phyloP scores from a whole-genome alignment of 2,329 filamentous ascomycete genomes.

The Ophiostoma sp. region DNA sequence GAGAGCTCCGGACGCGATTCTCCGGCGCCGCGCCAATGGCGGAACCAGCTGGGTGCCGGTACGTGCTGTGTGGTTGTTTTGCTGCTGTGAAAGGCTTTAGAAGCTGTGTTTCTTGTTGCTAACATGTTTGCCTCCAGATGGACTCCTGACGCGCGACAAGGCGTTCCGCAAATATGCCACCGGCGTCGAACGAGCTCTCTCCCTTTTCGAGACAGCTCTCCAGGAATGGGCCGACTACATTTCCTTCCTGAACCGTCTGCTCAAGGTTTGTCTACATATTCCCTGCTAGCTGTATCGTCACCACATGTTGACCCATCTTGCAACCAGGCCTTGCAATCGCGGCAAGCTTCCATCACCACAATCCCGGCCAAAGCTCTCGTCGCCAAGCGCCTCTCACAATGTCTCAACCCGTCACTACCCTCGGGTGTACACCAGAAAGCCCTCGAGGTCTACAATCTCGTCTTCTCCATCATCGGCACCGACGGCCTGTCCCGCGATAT shows the following conservation, averaged over 20 bases:
- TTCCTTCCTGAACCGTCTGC: slow-evolving; percentile 84
- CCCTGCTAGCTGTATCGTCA: slow-evolving; percentile 36
- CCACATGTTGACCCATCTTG: background rate
- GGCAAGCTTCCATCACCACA: slow-evolving; percentile 67
- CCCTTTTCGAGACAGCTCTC: slow-evolving; percentile 86
- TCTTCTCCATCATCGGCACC: slow-evolving; percentile 82
- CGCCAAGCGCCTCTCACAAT: slow-evolving; percentile 90
- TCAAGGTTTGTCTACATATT: slow-evolving; percentile 56
- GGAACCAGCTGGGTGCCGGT: slow-evolving; percentile 77
- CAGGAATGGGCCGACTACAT: slow-evolving; percentile 99
- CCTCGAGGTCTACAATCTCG: slow-evolving; percentile 86
- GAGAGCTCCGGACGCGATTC: slow-evolving; percentile 81
- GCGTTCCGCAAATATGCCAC: slow-evolving; percentile 84
- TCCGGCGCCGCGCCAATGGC: slow-evolving; percentile 73
- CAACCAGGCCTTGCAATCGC: slow-evolving; percentile 80
- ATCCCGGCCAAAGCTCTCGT: slow-evolving; percentile 82
- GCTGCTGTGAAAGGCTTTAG: too few relatives aligned
- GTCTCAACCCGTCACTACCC: slow-evolving; percentile 86
- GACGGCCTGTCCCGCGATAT: slow-evolving; percentile 81
- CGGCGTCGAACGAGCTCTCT: slow-evolving; percentile 81
- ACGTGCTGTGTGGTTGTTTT: background rate
- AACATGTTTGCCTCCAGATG: slow-evolving; percentile 45
- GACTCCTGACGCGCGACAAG: slow-evolving; percentile 60
- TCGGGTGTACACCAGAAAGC: slow-evolving; percentile 98
- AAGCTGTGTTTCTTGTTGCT: background rate